Evolutionary conservation across 129 eudicot genomes (phyloP), one percentile per base, ranked within the genome.

Genomic region (Artemisia argyi): DNA sequence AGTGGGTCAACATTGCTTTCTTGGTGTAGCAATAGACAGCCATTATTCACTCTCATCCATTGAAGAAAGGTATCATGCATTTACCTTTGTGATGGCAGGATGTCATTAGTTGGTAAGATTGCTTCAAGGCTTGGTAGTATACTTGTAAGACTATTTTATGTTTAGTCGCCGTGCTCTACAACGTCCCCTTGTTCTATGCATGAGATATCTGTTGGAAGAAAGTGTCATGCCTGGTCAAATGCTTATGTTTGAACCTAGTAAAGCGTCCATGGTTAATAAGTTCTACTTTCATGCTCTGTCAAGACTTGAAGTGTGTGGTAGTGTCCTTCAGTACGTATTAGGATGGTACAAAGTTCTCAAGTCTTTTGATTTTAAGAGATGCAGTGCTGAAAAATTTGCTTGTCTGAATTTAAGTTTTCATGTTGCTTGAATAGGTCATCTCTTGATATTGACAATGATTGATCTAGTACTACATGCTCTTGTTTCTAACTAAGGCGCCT

Each of bases 101-200:
- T 84, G 91, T 88, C 79, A 70, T 77, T 86, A 84, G 99, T 86
- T 88, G 97, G 97, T 95, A 95, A 88, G 99, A 90, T 78, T 88
- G 91, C 97, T 94, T 88, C 77, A 84, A 88, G 99, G 85, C 96
- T 90, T 76, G 66, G 75, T 84, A 82, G 81, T 83, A 77, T 61
- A 77, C 78, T 68, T 79, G 75, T 76, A 71, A 66, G 74, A 72
- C 83, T 73, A 66, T 28, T 63, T 69, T 61, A 66, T 78, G 62
- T 75, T 59, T 15, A 68, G 69, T 60, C 73, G 64, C 67, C 65
- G 79, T 74, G 76, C 71, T 74, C 64, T 69, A 44, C 79, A 54
- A 51, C 81, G 44, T 65, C 74, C 78, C 73, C 86, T 71, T 83
- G 71, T 78, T 76, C 80, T 77, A 65, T 81, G 80, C 82, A 71